Conservation (phyloP, 169 alveolate genomes). For the Ichthyophthirius multifiliis region DNA sequence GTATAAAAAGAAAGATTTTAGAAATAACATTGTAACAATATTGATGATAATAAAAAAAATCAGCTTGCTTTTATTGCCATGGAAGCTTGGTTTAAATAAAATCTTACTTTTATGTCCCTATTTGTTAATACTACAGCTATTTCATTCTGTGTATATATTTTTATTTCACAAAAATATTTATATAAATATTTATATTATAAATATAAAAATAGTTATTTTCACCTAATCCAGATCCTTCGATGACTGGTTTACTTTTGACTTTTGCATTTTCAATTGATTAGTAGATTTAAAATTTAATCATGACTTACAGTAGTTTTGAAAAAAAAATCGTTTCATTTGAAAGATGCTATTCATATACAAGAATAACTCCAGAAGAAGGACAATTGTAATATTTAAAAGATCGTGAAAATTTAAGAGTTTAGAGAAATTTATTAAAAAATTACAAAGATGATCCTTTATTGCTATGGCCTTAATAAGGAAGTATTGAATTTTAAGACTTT, state of each 20-base stretch:
- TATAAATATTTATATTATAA: neutral
- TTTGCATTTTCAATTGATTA: slow-evolving; percentile 16
- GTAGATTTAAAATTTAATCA: neutral
- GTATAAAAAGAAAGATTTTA: neutral
- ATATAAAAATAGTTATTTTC: neutral
- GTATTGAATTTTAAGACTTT: slow-evolving; percentile 45
- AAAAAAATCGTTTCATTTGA: slow-evolving; percentile 28
- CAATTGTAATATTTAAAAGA: slow-evolving; percentile 7
- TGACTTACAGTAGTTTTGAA: slow-evolving; percentile 7
- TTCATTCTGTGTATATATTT: neutral
- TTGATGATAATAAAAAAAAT: slow-evolving; percentile 34
- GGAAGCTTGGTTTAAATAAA: slow-evolving; percentile 19
- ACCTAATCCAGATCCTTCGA: slow-evolving; percentile 13
- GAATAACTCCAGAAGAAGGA: slow-evolving; percentile 24
- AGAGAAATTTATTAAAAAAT: neutral
- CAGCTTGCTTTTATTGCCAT: neutral
- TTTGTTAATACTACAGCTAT: slow-evolving; percentile 29
- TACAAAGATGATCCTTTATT: neutral
- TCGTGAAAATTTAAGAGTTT: neutral
- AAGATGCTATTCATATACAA: slow-evolving; percentile 28
- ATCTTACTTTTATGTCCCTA: slow-evolving; percentile 2
- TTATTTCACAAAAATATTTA: neutral
- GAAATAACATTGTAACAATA: neutral
- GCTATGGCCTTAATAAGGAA: slow-evolving; percentile 67
- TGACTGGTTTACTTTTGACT: slow-evolving; percentile 33